phyloP scores from a whole-genome alignment of 768 basidiomycete genomes.

The Pseudohyphozyma bogoriensis region DNA sequence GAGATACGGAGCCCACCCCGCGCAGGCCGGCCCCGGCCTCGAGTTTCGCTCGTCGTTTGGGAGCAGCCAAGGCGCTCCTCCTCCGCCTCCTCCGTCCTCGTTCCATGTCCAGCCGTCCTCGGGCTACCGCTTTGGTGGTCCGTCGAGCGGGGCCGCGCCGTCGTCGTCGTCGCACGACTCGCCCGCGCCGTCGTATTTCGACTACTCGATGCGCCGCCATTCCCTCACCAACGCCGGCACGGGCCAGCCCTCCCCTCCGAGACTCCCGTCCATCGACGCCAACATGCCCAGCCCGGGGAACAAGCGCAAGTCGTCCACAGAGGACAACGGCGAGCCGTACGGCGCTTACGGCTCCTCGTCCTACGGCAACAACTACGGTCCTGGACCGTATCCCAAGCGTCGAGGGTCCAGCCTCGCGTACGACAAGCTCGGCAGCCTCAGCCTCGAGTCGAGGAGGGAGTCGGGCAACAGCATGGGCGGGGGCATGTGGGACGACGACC shows the following conservation, averaged over 20 bases:
- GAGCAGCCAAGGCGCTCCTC: not conserved
- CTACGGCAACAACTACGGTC: not conserved
- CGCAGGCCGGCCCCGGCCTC: not conserved
- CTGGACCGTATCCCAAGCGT: conserved; percentile 12
- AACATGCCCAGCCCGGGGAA: conserved; percentile 1
- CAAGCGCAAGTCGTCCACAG: conserved; percentile 23
- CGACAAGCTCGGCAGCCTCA: conserved; percentile 16
- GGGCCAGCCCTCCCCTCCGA: not conserved
- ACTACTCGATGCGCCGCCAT: conserved; percentile 62
- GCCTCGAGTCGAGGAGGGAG: conserved; percentile 6
- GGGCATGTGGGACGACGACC: conserved; percentile 22
- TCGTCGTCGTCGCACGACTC: conserved; percentile 4
- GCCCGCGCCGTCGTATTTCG: conserved; percentile 45
- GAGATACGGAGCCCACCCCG: not conserved
- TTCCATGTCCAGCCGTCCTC: not conserved
- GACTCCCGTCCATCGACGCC: not conserved
- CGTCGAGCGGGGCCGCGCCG: not conserved
- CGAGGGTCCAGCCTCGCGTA: conserved; percentile 8
- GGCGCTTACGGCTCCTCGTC: conserved; percentile 3
- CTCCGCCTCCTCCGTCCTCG: not conserved
- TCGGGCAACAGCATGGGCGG: not conserved
- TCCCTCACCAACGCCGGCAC: conserved; percentile 45
- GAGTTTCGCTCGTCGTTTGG: not conserved
- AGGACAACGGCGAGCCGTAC: not conserved
- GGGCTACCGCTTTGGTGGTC: not conserved